Conservation (phyloP, 768 basidiomycete species). For the Rubroboletus pulcherrimus region DNA sequence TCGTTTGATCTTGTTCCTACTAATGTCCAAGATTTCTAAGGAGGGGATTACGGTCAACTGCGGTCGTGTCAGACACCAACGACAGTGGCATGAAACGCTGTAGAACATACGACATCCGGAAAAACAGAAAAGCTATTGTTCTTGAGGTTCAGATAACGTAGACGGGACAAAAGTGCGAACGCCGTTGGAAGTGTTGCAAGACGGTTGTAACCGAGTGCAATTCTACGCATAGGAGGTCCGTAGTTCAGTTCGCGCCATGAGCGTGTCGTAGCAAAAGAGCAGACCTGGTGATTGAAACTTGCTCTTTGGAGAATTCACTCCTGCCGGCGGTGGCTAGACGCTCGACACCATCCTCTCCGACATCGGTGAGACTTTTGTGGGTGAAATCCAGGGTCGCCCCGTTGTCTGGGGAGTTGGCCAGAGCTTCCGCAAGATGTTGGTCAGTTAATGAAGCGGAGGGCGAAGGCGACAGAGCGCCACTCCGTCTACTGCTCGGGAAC, state of each 20-base stretch:
- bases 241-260: conserved; percentile 5
- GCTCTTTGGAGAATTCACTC: conserved; percentile 43
- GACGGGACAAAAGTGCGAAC: conserved; percentile 65
- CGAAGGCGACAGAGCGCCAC: conserved; percentile 27
- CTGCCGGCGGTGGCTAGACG: conserved; percentile 64
- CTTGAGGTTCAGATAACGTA: conserved; percentile 86
- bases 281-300: conserved; percentile 59
- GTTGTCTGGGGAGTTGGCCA: conserved; percentile 63
- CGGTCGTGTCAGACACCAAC: conserved; percentile 6
- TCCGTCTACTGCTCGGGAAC: conserved; percentile 23
- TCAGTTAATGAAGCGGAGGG: conserved; percentile 46
- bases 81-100: conserved; percentile 1
- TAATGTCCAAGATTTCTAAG: conserved; percentile 92
- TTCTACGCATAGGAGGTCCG: conserved; percentile 40
- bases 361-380: conserved; percentile 71
- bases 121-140: conserved; percentile 79
- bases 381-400: conserved; percentile 85
- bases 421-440: conserved; percentile 61
- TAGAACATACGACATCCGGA: conserved; percentile 74
- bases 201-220: conserved; percentile 84
- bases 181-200: conserved; percentile 72
- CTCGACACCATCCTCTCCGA: conserved; percentile 71
- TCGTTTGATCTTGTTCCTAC: conserved; percentile 82
- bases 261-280: conserved; percentile 18
- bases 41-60: conserved; percentile 82